Percentiles rank a stretch among this genome's conserved stretches.
Conservation (phyloP, 2,329 filamentous ascomycete species). For the Cercospora janseana region DNA sequence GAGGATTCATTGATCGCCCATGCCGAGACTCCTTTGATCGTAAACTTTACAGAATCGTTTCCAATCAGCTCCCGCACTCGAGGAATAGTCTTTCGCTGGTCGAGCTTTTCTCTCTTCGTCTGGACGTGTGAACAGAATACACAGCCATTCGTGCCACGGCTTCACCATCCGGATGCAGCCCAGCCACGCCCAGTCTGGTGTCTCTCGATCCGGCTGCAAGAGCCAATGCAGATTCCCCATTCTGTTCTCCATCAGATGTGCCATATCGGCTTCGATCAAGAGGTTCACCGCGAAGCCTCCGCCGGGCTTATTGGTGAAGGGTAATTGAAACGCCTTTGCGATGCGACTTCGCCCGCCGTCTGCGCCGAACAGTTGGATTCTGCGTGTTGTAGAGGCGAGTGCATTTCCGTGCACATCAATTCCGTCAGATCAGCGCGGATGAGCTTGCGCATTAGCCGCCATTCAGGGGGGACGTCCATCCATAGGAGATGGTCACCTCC, state of each 20-base stretch:
- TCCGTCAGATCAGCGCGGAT: too few relatives aligned
- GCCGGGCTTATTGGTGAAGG: slow-evolving; percentile 39
- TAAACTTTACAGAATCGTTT: slow-evolving; percentile 48
- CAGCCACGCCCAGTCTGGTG: not conserved
- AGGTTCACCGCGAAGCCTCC: slow-evolving; percentile 49
- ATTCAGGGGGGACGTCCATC: too few relatives aligned
- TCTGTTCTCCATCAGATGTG: slow-evolving; percentile 47
- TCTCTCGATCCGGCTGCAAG: slow-evolving; percentile 28
- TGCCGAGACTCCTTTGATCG: slow-evolving; percentile 52
- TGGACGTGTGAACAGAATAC: slow-evolving; percentile 28
- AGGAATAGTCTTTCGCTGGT: not conserved
- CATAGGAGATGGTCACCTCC: too few relatives aligned
- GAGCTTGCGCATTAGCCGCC: too few relatives aligned
- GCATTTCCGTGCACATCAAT: too few relatives aligned
- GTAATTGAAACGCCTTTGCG: slow-evolving; percentile 45
- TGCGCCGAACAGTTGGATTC: slow-evolving; percentile 57
- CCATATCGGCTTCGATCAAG: slow-evolving; percentile 50
- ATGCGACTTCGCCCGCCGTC: slow-evolving; percentile 51
- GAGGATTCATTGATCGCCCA: slow-evolving; percentile 61
- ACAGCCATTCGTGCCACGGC: slow-evolving; percentile 59
- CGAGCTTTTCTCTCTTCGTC: slow-evolving; percentile 20
- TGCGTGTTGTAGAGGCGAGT: too few relatives aligned
- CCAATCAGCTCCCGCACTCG: slow-evolving; percentile 45
- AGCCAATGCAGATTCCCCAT: slow-evolving; percentile 59
- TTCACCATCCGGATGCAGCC: slow-evolving; percentile 53